Conservation (phyloP, 2,329 filamentous ascomycete species). For the Fonsecaea pedrosoi region DNA sequence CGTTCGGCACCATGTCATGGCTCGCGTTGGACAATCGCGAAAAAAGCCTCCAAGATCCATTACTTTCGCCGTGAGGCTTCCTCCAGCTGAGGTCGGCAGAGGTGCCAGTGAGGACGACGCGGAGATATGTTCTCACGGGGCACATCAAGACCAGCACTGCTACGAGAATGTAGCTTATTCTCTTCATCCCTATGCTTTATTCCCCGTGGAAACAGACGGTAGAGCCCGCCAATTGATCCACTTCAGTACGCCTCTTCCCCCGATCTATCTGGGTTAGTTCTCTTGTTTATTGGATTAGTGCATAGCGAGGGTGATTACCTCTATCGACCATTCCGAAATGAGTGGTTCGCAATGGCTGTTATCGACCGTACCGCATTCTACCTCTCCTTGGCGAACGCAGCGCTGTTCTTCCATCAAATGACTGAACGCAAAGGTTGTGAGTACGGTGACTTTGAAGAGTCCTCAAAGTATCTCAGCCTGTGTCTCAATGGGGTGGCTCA, state of each 20-base stretch:
- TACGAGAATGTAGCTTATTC: constrained; percentile 9
- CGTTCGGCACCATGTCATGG: constrained; percentile 30
- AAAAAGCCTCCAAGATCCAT: constrained; percentile 18
- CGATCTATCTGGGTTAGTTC: not conserved
- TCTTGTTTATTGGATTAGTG: constrained; percentile 19
- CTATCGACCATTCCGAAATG: constrained; percentile 41
- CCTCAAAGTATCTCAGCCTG: constrained; percentile 38
- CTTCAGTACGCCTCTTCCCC: constrained; percentile 21
- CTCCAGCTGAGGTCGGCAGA: not conserved
- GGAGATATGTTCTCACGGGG: not conserved
- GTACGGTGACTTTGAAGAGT: constrained; percentile 39
- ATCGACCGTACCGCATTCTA: constrained; percentile 39
- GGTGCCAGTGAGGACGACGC: not conserved
- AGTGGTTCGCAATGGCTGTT: constrained; percentile 42
- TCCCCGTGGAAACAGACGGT: constrained; percentile 18
- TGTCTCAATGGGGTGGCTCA: constrained; percentile 37
- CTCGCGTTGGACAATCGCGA: constrained; percentile 17
- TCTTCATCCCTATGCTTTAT: constrained; percentile 19
- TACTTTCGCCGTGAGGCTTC: constrained; percentile 10
- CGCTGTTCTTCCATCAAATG: constrained; percentile 41
- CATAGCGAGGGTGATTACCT: constrained; percentile 33
- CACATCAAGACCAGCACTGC: not conserved
- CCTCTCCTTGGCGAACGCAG: constrained; percentile 41
- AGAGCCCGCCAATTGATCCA: constrained; percentile 27
- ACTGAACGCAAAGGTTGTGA: constrained; percentile 31